phyloP scores from a whole-genome alignment of 306 rosid genomes.

The Casuarina cunninghamiana region DNA sequence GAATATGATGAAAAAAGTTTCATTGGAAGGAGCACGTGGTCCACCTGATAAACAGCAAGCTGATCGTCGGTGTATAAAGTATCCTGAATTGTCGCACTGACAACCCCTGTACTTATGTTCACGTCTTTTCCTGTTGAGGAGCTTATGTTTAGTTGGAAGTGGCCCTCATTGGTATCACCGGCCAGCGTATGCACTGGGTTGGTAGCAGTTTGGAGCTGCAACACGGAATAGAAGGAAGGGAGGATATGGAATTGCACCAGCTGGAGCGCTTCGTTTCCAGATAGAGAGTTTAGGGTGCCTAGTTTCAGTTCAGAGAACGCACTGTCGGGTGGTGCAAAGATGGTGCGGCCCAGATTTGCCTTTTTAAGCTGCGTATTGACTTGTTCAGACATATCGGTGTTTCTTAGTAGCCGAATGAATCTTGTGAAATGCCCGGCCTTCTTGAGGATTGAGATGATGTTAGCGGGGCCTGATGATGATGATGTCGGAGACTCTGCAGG shows the following conservation, averaged over 20 bases:
- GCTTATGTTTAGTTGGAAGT: slow-evolving; percentile 77
- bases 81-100: slow-evolving; percentile 55
- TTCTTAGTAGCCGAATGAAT: slow-evolving; percentile 61
- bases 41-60: slow-evolving; percentile 80
- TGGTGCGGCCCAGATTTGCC: slow-evolving; percentile 69
- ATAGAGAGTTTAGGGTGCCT: slow-evolving; percentile 69
- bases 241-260: slow-evolving; percentile 73
- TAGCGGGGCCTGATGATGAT: slow-evolving; percentile 56
- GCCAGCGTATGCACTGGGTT: slow-evolving; percentile 91
- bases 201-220: slow-evolving; percentile 80
- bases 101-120: slow-evolving; percentile 77
- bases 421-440: slow-evolving; percentile 91
- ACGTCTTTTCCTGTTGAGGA: slow-evolving; percentile 76
- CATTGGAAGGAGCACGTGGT: slow-evolving; percentile 78
- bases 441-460: slow-evolving; percentile 68
- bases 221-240: slow-evolving; percentile 51
- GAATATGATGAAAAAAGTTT: slow-evolving; percentile 63
- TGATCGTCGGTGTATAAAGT: slow-evolving; percentile 60
- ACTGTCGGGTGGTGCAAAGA: slow-evolving; percentile 85
- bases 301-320: slow-evolving; percentile 66
- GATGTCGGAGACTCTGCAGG: slow-evolving; percentile 27
- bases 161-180: slow-evolving; percentile 66
- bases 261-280: slow-evolving; percentile 63
- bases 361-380: slow-evolving; percentile 75
- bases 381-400: slow-evolving; percentile 58